Evolutionary conservation across 139 green algal genomes (phyloP), one percentile per base, ranked within the genome.

Genomic region (Chlamydomonas sphaeroides): DNA sequence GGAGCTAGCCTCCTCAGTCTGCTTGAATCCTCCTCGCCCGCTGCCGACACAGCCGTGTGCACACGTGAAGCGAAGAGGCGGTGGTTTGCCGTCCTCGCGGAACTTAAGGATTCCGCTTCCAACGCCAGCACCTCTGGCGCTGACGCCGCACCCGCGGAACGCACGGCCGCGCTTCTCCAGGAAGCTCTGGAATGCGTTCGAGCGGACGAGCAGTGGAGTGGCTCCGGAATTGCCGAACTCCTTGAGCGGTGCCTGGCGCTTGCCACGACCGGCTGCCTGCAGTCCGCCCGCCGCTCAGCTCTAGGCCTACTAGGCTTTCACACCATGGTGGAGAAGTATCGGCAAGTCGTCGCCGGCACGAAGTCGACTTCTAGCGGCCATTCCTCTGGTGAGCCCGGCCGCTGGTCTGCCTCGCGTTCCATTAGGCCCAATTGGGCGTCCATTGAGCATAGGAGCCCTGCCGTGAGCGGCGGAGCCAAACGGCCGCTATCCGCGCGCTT

Each of bases 271-370:
- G 75, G 75, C 61, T 82, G 61, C 45, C 21, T 82, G 20, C 75
- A 82, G 10, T 82, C 75, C 18, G 75, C 61, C 42, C 61, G 61
- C 11, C 72, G 73, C 42, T 45, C 75, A 2, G 61, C 75, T 28
- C 56, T 82, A 1, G 75, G 75, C 41, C 69, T 82, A 42, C 75
- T 82, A 32, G 75, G 73, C 42, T 82, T 82, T 62, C 75, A 82
- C 45, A 82, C 72, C 51, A 82, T 82, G 75, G 75, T 82, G 62
- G 75, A 82, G 75, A 82, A 82, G 63, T 82, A 82, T 18, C 75
- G 75, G 21, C 75, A 82, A 36, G 75, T 82, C 1, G 75, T 82
- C 21, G 75, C 75, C 25, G n/a, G 62, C 42, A 82, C 75, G 17
- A 72, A 72, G 62, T 82, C 75, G 1, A n/a, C n/a, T n/a, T n/a